Base-by-base conservation (phyloP, 495 filamentous ascomycete species). In the Xanthoparmelia taractica region DNA sequence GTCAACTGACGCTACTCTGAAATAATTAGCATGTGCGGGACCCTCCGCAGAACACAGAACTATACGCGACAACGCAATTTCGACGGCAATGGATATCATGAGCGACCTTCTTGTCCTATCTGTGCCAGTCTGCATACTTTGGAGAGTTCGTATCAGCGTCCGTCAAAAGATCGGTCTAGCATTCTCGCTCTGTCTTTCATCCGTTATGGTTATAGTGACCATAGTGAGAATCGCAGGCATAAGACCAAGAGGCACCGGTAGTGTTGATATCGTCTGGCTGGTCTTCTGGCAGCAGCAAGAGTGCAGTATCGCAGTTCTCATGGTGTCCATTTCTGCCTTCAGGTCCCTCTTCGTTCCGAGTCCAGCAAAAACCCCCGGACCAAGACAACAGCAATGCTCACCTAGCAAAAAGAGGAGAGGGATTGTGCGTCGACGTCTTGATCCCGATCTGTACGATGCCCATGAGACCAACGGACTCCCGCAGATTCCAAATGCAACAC, bases 281-380 rank as follows among this genome's bases (percentile, higher is more conserved):
- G 27, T 25, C 8, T 64, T 60, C 62, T 64, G 62, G 62, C 36
- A 45, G 37, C 62, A 64, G 29, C 62, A 64, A 40, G 62, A 64
- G 43, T 64, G 40, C 41, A 64, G 43, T 15, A 64, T 64, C 18
- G 55, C 62, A 59, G 62, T 64, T 5, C 33, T 64, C 37, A 64
- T 64, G 62, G n/a, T 59, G 13, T 64, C 62, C n/a, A 36, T 64
- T 34, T 38, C 52, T 29, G 62, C 57, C 4, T 59, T 64, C 38
- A 52, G 61, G 8, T 58, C 61, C 0, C 56, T 63, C 33, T 63
- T 63, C 36, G 52, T 63, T 33, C 31, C 37, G 56, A 33, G 40
- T 38, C 27, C 61, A 27, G 34, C 52, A 25, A 58, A 13, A 2
- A 8, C 34, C 25, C 34, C 34, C 2, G 4, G 15, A 37, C 55